Percentiles rank a stretch among this genome's conserved stretches.
Evolutionary conservation across 805 yeast species (phyloP).

Genomic region (Candida coquimbonensis): DNA sequence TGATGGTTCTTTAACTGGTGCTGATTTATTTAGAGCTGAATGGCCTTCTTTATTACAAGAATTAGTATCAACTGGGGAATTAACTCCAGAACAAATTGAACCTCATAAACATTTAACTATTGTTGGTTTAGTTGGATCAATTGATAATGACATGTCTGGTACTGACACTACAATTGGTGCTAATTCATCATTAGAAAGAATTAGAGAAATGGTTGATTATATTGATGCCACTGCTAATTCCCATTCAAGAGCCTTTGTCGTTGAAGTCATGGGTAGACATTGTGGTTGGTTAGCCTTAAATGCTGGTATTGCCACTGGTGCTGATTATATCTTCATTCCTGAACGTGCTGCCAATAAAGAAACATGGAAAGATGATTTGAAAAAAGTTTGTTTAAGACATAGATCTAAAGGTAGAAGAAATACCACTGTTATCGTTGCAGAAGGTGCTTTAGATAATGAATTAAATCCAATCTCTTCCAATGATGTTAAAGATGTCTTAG

Average conservation of each 20-base stretch:
- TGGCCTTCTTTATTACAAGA: constrained; percentile 89
- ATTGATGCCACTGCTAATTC: constrained; percentile 97
- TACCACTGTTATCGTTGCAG: constrained; percentile 95
- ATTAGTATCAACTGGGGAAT: constrained; percentile 45
- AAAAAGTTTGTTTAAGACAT: constrained; percentile 68
- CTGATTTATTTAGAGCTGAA: constrained; percentile 86
- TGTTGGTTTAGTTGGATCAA: constrained; percentile 93
- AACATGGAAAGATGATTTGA: constrained; percentile 78
- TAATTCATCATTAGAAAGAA: constrained; percentile 85
- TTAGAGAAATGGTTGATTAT: constrained; percentile 90
- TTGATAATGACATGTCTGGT: constrained; percentile 96
- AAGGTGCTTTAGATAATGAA: constrained; percentile 87
- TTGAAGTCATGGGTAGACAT: constrained; percentile 98
- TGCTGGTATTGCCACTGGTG: constrained; percentile 96
- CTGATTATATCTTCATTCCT: constrained; percentile 91
- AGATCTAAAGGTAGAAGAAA: constrained; percentile 85
- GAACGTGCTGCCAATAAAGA: constrained; percentile 78
- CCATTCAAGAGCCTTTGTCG: constrained; percentile 94
- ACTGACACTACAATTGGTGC: constrained; percentile 98
- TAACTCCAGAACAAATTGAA: constrained; percentile 53
- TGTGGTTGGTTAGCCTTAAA: constrained; percentile 98
- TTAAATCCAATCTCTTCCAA: constrained; percentile 75
- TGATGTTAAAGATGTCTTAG: constrained; percentile 75
- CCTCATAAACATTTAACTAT: constrained; percentile 70
- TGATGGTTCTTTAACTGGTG: constrained; percentile 97